phyloP scores from a whole-genome alignment of 495 filamentous ascomycete species.

The Lasiosphaeria hispida region DNA sequence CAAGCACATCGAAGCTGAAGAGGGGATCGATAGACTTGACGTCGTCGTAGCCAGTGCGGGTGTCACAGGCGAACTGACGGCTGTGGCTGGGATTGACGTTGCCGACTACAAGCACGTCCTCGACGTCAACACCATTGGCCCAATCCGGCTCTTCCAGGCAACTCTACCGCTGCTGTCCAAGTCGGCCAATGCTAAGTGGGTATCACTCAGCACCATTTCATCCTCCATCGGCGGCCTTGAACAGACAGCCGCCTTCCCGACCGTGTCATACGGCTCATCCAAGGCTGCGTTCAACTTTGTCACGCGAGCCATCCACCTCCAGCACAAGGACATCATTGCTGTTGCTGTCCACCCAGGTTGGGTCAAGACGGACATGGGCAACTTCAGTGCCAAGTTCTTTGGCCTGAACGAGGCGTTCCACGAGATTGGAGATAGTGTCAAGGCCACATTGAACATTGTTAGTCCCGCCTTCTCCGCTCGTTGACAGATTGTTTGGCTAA shows the following conservation, averaged over 20 bases:
- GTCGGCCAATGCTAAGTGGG: conserved; percentile 18
- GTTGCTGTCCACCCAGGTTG: background rate
- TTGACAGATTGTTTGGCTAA: background rate
- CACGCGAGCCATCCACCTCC: conserved; percentile 6
- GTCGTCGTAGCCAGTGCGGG: conserved; percentile 29
- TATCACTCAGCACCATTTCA: conserved; percentile 15
- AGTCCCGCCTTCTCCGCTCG: background rate
- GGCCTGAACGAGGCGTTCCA: background rate
- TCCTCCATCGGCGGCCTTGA: conserved; percentile 18
- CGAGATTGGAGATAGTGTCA: background rate
- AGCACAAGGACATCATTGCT: background rate
- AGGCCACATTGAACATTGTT: background rate
- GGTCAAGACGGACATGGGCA: conserved; percentile 1
- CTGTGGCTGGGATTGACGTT: conserved; percentile 17
- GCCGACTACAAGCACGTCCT: conserved; percentile 5
- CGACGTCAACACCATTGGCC: conserved; percentile 21
- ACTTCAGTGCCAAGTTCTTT: background rate
- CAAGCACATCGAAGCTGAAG: conserved; percentile 5
- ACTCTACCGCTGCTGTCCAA: conserved; percentile 18
- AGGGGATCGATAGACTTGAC: conserved; percentile 22
- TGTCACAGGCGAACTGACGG: background rate
- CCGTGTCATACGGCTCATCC: conserved; percentile 18
- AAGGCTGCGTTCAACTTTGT: conserved; percentile 25
- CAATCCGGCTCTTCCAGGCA: conserved; percentile 22
- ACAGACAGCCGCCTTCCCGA: conserved; percentile 3